Base-by-base conservation (phyloP, 306 rosid genomes). In the Vigna radiata region DNA sequence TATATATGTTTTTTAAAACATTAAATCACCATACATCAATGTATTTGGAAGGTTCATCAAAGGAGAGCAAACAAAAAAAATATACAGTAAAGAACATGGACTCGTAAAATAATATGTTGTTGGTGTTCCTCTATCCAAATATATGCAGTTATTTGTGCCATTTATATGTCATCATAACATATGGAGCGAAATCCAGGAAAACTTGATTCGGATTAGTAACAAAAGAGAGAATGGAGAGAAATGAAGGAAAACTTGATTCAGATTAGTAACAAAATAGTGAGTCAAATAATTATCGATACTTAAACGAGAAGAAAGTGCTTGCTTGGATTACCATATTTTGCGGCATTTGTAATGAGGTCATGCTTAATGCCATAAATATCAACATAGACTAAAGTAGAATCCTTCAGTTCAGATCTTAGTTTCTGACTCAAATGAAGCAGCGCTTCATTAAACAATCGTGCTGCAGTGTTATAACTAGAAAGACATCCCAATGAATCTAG, bases 321-420 rank as follows among this genome's bases (percentile, higher is more conserved):
- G 82, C 29, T 27, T 4, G 36, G 65, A 84, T 78, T 83, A 95
- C 98, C 96, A 25, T 90, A 82, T 82, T 85, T 83, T 55, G 87
- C 19, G 54, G 89, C 83, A 82, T 95, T 95, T 83, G 89, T 83
- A 55, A 92, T 83, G 70, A 95, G 97, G 67, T 90, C 92, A 37
- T 84, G 39, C 82, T 94, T 94, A 73, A 94, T 89, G 74, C 92
- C 56, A 79, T 82, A 92, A 58, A 92, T 85, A 86, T 95, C 97
- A 4, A 95, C 97, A 68, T 95, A 81, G 43, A 95, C 96, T 62
- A 95, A 59, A 23, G 79, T 84, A 25, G 92, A 85, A 77, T 79
- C 97, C 75, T 85, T 86, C 71, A 90, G 61, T 72, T 87, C 88
- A 31, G 77, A 23, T 80, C 91, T 83, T 80, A 95, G 80, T 80